Evolutionary conservation across 2,329 filamentous ascomycete genomes (phyloP).

Genomic region (Cladophialophora psammophila): DNA sequence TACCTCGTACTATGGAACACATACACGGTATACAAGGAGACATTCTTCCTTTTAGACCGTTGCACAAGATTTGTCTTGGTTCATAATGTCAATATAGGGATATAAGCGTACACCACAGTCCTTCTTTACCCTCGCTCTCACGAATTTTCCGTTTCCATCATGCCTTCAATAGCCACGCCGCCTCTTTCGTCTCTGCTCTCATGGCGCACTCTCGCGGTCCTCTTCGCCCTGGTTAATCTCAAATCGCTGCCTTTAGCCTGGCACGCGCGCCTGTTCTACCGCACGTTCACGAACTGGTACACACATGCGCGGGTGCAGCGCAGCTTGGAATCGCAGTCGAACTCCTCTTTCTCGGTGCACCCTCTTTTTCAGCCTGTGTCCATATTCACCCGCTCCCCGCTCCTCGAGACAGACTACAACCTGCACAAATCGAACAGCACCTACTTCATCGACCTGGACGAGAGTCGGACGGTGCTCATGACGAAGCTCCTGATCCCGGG

Average conservation of each 20-base stretch:
- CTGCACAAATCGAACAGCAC: constrained; percentile 66
- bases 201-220: constrained; percentile 50
- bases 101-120: background rate
- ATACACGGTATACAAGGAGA: background rate
- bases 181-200: constrained; percentile 33
- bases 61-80: background rate
- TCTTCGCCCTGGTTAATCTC: constrained; percentile 69
- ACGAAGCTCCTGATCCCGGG: constrained; percentile 70
- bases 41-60: background rate
- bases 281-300: constrained; percentile 63
- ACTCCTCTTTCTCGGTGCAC: constrained; percentile 45
- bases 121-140: background rate
- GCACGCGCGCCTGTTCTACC: constrained; percentile 71
- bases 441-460: constrained; percentile 65
- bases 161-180: constrained; percentile 21
- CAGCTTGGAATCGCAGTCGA: constrained; percentile 53
- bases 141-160: background rate
- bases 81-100: constrained; percentile 1
- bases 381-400: constrained; percentile 69
- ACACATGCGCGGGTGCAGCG: constrained; percentile 50
- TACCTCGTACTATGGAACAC: background rate
- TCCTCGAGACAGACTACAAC: constrained; percentile 86
- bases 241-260: constrained; percentile 78
- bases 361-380: constrained; percentile 77
- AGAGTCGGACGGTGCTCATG: constrained; percentile 81